Evolutionary conservation across 306 rosid species (phyloP), one percentile per base, ranked within the genome.

Genomic region (Glycyrrhiza uralensis): DNA sequence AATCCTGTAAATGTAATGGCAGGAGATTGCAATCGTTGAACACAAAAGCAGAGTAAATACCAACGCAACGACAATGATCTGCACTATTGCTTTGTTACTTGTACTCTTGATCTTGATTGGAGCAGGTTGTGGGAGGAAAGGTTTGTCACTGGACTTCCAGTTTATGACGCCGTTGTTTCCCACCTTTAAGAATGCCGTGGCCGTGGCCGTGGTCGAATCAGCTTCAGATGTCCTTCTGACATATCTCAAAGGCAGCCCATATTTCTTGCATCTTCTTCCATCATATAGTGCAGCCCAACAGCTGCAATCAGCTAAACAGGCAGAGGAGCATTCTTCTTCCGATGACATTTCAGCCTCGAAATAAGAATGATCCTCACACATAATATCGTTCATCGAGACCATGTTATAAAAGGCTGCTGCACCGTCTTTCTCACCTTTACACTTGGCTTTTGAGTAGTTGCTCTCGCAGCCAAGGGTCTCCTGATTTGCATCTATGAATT

Each of bases 241-340:
- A 58, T 83, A 79, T 35, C 71, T 83, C 28, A 82, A 74, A 55
- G 86, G 86, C 6, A 60, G 50, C 28, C 75, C 45, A 2, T 56
- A 72, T 60, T 56, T 82, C 23, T 1, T 57, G 78, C 86, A 82
- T 0, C 0, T 3, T 0, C 1, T 0, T 0, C 0, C 0, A 0
- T 15, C n/a, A 49, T 62, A 78, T 0, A 30, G 8, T 6, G 71
- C 81, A 74, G 78, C 86, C 56, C 66, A 74, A 10, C 83, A 82
- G n/a, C 47, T 18, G 63, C 75, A 82, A 47, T 82, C 86, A 2
- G 20, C 41, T 39, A 78, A 69, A 47, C 86, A 82, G 46, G 80
- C 20, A 13, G 0, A 9, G 29, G 29, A 0, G 62, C 86, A 82
- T 0, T 74, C 63, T 5, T 73, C 70, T 51, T 74, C 33, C 6